Conservation (phyloP, 2,329 filamentous ascomycete genomes). For the Colletotrichum neosansevieriae region DNA sequence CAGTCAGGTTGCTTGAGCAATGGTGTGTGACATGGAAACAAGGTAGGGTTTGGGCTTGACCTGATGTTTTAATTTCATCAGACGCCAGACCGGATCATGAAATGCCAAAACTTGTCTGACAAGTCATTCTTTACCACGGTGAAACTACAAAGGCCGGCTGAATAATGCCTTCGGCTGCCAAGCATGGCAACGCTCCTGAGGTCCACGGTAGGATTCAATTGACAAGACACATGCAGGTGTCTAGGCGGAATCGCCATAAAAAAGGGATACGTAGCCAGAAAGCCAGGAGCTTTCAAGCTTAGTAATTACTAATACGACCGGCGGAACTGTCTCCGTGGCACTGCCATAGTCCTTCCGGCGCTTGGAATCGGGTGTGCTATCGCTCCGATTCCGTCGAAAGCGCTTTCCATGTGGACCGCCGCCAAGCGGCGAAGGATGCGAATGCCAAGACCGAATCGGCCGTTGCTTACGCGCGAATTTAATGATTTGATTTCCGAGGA, state of each 20-base stretch:
- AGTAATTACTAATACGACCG: constrained; percentile 1
- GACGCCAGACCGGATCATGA: too few species aligned
- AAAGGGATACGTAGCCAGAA: not conserved
- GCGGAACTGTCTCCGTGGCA: too few species aligned
- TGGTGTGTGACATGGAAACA: too few species aligned
- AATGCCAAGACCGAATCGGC: not conserved
- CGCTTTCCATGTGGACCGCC: not conserved
- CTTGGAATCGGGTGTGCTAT: not conserved
- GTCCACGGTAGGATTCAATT: too few species aligned
- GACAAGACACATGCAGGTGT: too few species aligned
- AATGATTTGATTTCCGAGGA: not conserved
- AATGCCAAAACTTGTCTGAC: too few species aligned
- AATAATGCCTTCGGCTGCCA: not conserved
- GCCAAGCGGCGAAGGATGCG: constrained; percentile 26
- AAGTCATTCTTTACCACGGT: too few species aligned
- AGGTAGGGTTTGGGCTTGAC: too few species aligned
- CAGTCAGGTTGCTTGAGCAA: too few species aligned
- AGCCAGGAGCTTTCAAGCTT: not conserved
- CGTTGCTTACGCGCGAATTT: not conserved
- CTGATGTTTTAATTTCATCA: too few species aligned
- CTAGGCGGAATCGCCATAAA: too few species aligned
- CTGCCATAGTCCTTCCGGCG: not conserved
- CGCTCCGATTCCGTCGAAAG: not conserved
- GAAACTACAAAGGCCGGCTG: not conserved
- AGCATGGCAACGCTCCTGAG: not conserved